Evolutionary conservation across 2,329 filamentous ascomycete genomes (phyloP).

Genomic region (Pseudogymnoascus sp.): DNA sequence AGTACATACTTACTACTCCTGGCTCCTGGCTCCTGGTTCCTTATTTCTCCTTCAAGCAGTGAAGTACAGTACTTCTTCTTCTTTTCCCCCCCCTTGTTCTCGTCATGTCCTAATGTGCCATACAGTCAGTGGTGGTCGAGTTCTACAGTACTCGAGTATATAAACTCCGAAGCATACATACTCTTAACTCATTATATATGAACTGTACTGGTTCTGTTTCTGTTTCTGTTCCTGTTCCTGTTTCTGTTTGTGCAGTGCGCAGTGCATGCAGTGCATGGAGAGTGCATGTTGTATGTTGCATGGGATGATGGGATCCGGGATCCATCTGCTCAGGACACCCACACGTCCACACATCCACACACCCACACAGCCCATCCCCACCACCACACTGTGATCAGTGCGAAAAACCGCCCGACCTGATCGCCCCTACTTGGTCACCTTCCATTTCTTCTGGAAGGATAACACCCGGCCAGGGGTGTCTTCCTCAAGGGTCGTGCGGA

Average conservation of each 20-base stretch:
- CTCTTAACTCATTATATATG: background rate
- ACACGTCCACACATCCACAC: background rate
- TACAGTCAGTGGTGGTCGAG: background rate
- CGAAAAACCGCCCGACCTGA: slow-evolving; percentile 2
- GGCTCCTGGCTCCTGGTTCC: background rate
- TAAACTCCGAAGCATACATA: background rate
- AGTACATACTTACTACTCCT: too few species aligned
- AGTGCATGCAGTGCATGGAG: background rate
- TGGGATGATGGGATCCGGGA: background rate
- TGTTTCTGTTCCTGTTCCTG: too few species aligned
- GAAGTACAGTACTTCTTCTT: background rate
- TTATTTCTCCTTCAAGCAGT: background rate
- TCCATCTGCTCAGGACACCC: background rate
- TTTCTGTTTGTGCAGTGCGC: background rate
- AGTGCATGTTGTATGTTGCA: slow-evolving; percentile 2
- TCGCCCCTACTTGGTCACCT: background rate
- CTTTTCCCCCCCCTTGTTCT: background rate
- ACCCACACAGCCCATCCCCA: background rate
- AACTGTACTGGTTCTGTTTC: too few species aligned
- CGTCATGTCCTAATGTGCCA: background rate
- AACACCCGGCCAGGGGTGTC: background rate
- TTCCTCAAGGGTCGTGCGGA: background rate
- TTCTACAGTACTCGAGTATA: background rate
- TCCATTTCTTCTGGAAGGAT: background rate
- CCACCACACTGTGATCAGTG: slow-evolving; percentile 7